Evolutionary conservation across 495 filamentous ascomycete genomes (phyloP), one percentile per base, ranked within the genome.

Genomic region (Daldinia caldariorum): DNA sequence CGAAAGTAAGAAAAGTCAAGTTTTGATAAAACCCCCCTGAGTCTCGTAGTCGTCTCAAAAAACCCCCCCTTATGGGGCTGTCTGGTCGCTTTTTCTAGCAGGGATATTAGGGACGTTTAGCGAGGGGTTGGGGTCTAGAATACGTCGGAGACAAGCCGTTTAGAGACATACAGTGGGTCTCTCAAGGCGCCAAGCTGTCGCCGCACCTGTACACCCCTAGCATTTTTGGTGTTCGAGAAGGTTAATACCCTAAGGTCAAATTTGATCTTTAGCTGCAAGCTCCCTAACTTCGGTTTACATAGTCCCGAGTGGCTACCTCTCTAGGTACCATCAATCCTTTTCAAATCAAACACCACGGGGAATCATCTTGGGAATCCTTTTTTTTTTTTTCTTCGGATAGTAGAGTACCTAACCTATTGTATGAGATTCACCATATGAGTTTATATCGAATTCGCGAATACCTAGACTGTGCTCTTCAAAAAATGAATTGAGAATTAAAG

Each of bases 31-130:
- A 76, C 71, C 50, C 29, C 29, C 29, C 22, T 43, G 43, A 65
- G 74, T 74, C 59, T 70, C 71, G 65, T 57, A 74, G 39, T 65
- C 47, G 74, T 76, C 71, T 76, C 71, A 74, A 64, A 51, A 20
- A n/a, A n/a, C n/a, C n/a, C n/a, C 20, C 54, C 67, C 66, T 50
- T 60, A 60, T 13, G 43, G 57, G 55, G 62, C 60, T 43, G 71
- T 71, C 69, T 76, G 69, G 69, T 71, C 65, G 60, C 56, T 34
- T 18, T 39, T 22, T 29, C 38, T 47, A 37, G 57, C 56, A 61
- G 39, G 63, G 60, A 8, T 66, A 26, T 26, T 3, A 26, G 34
- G 34, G 2, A 26, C 3, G 34, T 7, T 67, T 35, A 63, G 47
- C 63, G 59, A 71, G n/a, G 50, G 37, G 47, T 9, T 35, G 56